Evolutionary conservation across 75 land plant species (phyloP).

Genomic region (Chamaecyparis obtusa): DNA sequence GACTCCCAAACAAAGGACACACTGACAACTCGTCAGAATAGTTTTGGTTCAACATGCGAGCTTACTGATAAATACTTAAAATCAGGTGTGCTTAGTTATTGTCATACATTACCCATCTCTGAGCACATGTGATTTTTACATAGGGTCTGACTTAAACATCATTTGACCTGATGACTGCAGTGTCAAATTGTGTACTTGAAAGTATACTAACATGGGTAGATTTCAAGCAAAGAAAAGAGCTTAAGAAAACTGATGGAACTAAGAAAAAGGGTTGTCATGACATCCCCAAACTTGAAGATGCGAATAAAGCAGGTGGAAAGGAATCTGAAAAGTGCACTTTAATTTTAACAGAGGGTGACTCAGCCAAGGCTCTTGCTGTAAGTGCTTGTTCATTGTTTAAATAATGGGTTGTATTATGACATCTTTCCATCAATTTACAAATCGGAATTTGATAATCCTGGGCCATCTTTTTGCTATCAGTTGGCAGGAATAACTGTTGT

Average conservation of each 20-base stretch:
- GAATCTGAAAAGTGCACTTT: constrained; percentile 89
- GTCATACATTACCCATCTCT: neutral
- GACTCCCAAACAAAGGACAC: constrained; percentile 99
- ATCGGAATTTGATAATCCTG: neutral
- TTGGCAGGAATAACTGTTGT: constrained; percentile 94
- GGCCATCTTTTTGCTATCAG: constrained; percentile 29
- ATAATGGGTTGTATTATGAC: neutral
- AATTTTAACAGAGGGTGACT: constrained; percentile 98
- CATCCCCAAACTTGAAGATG: constrained; percentile 87
- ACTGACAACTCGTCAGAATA: constrained; percentile 80
- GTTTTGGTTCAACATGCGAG: constrained; percentile 93
- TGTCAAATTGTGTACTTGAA: constrained; percentile 84
- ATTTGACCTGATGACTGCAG: constrained; percentile 31
- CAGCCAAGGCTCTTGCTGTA: constrained; percentile 98
- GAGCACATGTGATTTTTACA: neutral
- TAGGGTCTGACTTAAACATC: neutral
- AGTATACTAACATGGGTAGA: constrained; percentile 89
- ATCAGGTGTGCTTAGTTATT: constrained; percentile 64
- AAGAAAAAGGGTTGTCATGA: constrained; percentile 65
- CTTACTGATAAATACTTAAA: constrained; percentile 75
- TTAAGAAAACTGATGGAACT: constrained; percentile 95
- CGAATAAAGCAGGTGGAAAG: constrained; percentile 92
- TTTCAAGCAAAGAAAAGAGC: constrained; percentile 92
- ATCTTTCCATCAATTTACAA: neutral
- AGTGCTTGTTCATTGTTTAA: constrained; percentile 21